phyloP scores from a whole-genome alignment of 202 grass and related monocot species.

The Brachypodium distachyon region DNA sequence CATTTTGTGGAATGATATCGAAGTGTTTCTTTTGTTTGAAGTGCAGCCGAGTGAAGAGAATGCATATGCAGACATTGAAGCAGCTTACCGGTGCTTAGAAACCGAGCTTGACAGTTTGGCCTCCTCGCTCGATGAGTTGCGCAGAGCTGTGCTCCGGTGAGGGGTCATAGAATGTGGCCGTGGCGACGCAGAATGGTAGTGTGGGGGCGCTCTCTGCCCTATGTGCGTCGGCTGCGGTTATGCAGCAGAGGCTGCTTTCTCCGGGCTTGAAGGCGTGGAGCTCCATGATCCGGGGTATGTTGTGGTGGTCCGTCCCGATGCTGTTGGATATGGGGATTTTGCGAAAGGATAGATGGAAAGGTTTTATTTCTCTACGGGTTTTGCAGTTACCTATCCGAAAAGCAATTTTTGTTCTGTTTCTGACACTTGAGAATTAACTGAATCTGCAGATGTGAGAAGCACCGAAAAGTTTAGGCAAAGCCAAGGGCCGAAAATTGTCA shows the following conservation, averaged over 20 bases:
- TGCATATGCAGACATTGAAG: constrained; percentile 97
- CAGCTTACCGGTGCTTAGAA: constrained; percentile 93
- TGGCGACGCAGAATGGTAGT: constrained; percentile 59
- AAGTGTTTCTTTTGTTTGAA: constrained; percentile 34
- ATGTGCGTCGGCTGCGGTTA: constrained; percentile 50
- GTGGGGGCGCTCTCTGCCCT: constrained; percentile 52
- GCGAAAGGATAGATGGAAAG: neutral
- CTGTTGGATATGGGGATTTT: neutral
- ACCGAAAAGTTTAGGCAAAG: constrained; percentile 65
- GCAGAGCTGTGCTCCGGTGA: constrained; percentile 47
- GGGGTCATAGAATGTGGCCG: constrained; percentile 46
- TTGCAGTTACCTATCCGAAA: neutral
- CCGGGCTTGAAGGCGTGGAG: constrained; percentile 56
- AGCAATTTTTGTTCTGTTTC: neutral
- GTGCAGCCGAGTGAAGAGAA: constrained; percentile 81
- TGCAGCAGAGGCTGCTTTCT: constrained; percentile 35
- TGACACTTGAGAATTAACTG: constrained; percentile 19
- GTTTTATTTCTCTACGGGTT: neutral
- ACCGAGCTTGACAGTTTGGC: constrained; percentile 37
- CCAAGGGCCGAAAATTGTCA: constrained; percentile 51
- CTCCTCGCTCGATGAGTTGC: constrained; percentile 46
- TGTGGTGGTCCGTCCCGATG: neutral
- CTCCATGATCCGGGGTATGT: constrained; percentile 67
- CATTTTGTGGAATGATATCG: constrained; percentile 4
- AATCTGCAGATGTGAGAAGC: constrained; percentile 57